Percentiles rank a stretch among this genome's conserved stretches.
These are phyloP conservation scores for Hypericum perforatum DNA, from an alignment of 345 rosid species.

Conservation along the genomic window DNA sequence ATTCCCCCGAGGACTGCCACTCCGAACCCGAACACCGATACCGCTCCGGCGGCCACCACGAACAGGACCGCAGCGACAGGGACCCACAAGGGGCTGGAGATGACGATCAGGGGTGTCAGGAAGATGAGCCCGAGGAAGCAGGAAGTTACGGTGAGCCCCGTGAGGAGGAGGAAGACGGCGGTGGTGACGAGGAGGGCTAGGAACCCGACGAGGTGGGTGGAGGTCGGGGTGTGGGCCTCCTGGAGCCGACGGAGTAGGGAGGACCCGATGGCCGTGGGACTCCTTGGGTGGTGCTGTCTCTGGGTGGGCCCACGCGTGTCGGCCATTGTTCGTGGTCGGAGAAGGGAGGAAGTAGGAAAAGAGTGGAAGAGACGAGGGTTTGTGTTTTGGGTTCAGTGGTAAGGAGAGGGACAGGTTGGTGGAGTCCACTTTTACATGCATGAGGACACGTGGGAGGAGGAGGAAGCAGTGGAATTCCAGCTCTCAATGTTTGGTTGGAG, in stretches of 20 bases:
- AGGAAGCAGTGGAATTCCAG: too few species aligned
- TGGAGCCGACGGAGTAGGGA: conserved; percentile 40
- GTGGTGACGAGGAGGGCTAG: conserved; percentile 48
- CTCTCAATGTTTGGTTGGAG: too few species aligned
- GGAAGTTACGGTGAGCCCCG: conserved; percentile 45
- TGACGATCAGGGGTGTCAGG: conserved; percentile 47
- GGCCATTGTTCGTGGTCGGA: conserved; percentile 9
- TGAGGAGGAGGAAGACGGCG: conserved; percentile 55
- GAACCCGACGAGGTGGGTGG: conserved; percentile 48
- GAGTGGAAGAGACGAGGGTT: not conserved
- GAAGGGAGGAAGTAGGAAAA: not conserved
- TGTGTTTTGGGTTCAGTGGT: too few species aligned
- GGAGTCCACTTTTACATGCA: too few species aligned
- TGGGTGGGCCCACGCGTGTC: conserved; percentile 15
- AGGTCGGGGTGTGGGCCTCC: conserved; percentile 40
- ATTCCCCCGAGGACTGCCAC: conserved; percentile 20
- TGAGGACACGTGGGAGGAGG: too few species aligned
- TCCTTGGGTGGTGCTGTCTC: conserved; percentile 2
- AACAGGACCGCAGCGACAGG: conserved; percentile 37
- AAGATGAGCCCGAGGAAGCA: conserved; percentile 37
- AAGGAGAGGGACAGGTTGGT: too few species aligned
- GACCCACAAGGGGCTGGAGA: conserved; percentile 74
- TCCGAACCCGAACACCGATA: conserved; percentile 45
- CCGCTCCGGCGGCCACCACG: conserved; percentile 27
- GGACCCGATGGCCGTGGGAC: conserved; percentile 15